Conservation (phyloP, 495 filamentous ascomycete species). For the Lasiosphaeria ovina region DNA sequence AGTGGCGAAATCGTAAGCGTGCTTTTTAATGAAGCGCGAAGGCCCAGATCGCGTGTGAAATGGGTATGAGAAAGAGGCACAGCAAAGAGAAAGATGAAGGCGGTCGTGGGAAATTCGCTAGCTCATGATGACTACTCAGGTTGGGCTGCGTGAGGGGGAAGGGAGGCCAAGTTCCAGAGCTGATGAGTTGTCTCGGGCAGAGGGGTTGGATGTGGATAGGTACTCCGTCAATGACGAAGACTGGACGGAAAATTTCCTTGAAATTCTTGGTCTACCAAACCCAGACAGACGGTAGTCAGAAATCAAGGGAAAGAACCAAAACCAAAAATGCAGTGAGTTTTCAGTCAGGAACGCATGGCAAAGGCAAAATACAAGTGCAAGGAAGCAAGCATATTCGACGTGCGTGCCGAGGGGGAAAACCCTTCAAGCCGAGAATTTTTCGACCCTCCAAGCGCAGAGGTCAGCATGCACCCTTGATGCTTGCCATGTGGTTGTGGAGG, state of each 20-base stretch:
- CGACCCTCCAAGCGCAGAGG: slow-evolving; percentile 13
- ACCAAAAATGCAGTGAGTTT: too few relatives aligned
- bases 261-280: slow-evolving; percentile 23
- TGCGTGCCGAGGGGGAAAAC: slow-evolving; percentile 19
- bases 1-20: background rate
- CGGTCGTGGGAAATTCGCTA: slow-evolving; percentile 26
- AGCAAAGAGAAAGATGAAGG: slow-evolving; percentile 24
- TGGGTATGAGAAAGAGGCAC: slow-evolving; percentile 25
- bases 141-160: slow-evolving; percentile 19
- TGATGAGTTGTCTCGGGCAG: slow-evolving; percentile 25
- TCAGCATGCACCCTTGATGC: slow-evolving; percentile 36
- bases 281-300: slow-evolving; percentile 23
- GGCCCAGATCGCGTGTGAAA: slow-evolving; percentile 17
- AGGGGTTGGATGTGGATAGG: slow-evolving; percentile 29
- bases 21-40: slow-evolving; percentile 5
- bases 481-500: slow-evolving; percentile 48
- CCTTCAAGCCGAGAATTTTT: slow-evolving; percentile 30
- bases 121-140: slow-evolving; percentile 33
- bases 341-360: background rate
- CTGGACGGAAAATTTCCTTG: slow-evolving; percentile 20
- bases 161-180: slow-evolving; percentile 12
- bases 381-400: slow-evolving; percentile 15
- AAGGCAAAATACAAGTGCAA: slow-evolving; percentile 11
- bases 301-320: slow-evolving; percentile 4
- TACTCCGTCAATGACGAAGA: slow-evolving; percentile 32